phyloP scores from a whole-genome alignment of 1,284 basidiomycete species.

The Cryptococcus maquisensis region DNA sequence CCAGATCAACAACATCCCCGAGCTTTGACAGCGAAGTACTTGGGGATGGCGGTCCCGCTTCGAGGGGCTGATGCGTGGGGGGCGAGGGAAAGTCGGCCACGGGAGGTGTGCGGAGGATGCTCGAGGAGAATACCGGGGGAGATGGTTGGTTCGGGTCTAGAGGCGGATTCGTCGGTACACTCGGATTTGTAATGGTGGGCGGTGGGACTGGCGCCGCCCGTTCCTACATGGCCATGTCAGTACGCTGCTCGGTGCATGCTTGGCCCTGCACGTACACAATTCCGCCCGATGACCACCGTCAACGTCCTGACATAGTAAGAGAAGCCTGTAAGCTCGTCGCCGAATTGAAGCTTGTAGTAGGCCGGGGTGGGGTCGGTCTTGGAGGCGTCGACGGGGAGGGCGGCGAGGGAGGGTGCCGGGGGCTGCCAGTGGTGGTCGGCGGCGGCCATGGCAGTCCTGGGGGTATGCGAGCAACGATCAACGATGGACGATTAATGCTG shows the following conservation, averaged over 20 bases:
- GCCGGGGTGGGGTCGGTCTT: slow-evolving; percentile 49
- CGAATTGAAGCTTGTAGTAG: slow-evolving; percentile 50
- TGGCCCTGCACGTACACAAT: slow-evolving; percentile 31
- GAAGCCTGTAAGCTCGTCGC: slow-evolving; percentile 47
- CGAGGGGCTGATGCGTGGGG: slow-evolving; percentile 6
- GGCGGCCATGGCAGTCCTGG: neutral
- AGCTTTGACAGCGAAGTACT: slow-evolving; percentile 1
- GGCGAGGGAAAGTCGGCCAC: slow-evolving; percentile 17
- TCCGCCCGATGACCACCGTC: slow-evolving; percentile 46
- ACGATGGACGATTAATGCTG: too few species aligned
- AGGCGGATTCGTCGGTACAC: slow-evolving; percentile 28
- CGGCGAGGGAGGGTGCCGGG: slow-evolving; percentile 39
- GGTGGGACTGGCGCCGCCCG: slow-evolving; percentile 24
- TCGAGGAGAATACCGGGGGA: slow-evolving; percentile 1
- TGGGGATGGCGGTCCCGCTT: slow-evolving; percentile 8
- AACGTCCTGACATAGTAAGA: slow-evolving; percentile 48
- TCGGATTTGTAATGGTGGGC: slow-evolving; percentile 30
- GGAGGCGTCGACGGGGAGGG: slow-evolving; percentile 44
- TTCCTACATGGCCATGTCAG: slow-evolving; percentile 15
- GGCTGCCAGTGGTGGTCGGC: slow-evolving; percentile 29
- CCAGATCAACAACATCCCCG: neutral
- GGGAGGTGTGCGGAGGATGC: slow-evolving; percentile 12
- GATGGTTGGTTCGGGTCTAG: slow-evolving; percentile 17
- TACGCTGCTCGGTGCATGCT: neutral
- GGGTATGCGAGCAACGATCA: too few species aligned